phyloP scores from a whole-genome alignment of 2,329 filamentous ascomycete species.

The Cytospora leucostoma region DNA sequence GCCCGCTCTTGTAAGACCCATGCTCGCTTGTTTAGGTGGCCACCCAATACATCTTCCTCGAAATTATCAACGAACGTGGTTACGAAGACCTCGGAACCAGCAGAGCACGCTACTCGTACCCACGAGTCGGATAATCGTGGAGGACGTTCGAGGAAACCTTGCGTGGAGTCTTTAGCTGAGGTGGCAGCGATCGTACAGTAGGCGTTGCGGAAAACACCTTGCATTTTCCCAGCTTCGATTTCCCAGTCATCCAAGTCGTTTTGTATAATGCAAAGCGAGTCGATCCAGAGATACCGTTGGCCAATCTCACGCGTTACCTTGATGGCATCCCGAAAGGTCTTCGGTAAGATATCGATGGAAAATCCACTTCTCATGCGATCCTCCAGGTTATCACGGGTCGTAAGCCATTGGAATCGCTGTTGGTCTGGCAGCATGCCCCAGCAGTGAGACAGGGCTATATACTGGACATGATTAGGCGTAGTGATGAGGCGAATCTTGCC shows the following conservation, averaged over 20 bases:
- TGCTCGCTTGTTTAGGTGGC: conserved; percentile 38
- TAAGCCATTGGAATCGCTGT: no score
- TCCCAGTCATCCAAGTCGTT: conserved; percentile 28
- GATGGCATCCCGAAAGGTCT: conserved; percentile 16
- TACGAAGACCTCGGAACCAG: conserved; percentile 28
- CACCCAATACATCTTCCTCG: conserved; percentile 35
- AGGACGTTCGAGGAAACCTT: conserved; percentile 30
- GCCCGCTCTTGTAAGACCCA: conserved; percentile 44
- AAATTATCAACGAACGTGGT: conserved; percentile 39
- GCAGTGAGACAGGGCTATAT: no score
- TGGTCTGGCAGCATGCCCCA: no score
- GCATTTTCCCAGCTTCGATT: conserved; percentile 30
- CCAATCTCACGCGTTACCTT: conserved; percentile 6
- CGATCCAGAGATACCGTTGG: conserved; percentile 17
- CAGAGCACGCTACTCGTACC: no score
- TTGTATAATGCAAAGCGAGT: conserved; percentile 26
- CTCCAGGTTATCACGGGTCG: no score
- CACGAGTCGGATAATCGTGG: not conserved
- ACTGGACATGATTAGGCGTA: no score
- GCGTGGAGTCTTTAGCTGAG: conserved; percentile 23
- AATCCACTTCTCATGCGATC: not conserved
- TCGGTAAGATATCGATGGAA: not conserved
- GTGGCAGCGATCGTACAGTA: conserved; percentile 34
- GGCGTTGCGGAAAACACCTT: conserved; percentile 31
- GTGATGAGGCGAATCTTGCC: no score